Conservation (phyloP, 495 filamentous ascomycete species). For the Alectoria sarmentosa region DNA sequence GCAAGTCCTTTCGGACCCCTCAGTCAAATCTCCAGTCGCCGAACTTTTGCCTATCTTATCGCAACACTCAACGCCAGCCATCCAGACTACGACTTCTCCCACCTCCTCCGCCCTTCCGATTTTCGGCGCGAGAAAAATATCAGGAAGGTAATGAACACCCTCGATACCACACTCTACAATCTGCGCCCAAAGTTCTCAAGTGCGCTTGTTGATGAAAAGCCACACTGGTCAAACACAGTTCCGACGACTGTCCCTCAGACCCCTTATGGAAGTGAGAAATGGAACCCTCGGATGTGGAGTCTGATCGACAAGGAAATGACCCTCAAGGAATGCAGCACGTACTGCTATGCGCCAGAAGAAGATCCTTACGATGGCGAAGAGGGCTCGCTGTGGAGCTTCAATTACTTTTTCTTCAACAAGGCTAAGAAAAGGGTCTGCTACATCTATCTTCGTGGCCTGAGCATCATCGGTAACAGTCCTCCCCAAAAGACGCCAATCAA, state of each 20-base stretch:
- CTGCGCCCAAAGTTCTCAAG: constrained; percentile 55
- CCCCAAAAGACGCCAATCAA: constrained; percentile 32
- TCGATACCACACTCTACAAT: constrained; percentile 80
- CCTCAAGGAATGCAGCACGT: constrained; percentile 74
- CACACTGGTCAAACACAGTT: constrained; percentile 23
- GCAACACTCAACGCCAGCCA: constrained; percentile 97
- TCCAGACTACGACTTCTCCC: constrained; percentile 95
- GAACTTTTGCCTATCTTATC: constrained; percentile 92
- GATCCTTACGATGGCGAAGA: constrained; percentile 89
- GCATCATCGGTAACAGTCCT: constrained; percentile 67
- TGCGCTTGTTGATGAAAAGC: constrained; percentile 22
- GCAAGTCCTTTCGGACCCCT: constrained; percentile 87
- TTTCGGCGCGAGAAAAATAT: constrained; percentile 75
- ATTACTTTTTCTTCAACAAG: constrained; percentile 98
- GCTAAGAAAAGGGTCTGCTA: constrained; percentile 89
- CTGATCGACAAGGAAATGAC: constrained; percentile 88
- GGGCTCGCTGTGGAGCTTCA: constrained; percentile 85
- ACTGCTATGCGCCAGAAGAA: constrained; percentile 74
- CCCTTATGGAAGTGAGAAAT: constrained; percentile 41
- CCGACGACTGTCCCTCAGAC: constrained; percentile 27
- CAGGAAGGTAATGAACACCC: constrained; percentile 67
- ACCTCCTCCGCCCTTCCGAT: constrained; percentile 77
- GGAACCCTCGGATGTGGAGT: constrained; percentile 85
- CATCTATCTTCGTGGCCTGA: constrained; percentile 78
- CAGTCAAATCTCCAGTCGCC: constrained; percentile 75